phyloP scores from a whole-genome alignment of 1,139 yeast genomes.

The Debaryomyces subglobosus region DNA sequence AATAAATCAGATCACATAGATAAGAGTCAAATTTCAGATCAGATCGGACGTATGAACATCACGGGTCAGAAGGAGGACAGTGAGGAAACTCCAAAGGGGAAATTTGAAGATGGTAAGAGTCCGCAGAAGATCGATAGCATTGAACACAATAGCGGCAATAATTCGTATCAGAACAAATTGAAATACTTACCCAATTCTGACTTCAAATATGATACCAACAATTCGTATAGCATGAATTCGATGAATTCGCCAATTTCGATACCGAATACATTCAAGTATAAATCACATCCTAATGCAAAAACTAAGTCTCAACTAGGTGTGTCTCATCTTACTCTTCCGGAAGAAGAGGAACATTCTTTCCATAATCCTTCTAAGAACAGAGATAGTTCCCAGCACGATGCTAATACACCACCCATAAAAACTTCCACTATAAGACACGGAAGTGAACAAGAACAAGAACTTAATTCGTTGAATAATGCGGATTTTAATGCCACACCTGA shows the following conservation, averaged over 20 bases:
- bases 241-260: conserved; percentile 34
- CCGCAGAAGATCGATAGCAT: background rate
- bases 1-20: background rate
- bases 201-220: conserved; percentile 28
- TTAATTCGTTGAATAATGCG: background rate
- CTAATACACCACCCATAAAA: conserved; percentile 9
- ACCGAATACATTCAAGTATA: conserved; percentile 51
- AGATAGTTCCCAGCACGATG: background rate
- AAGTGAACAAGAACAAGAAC: background rate
- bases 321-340: background rate
- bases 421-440: conserved; percentile 13
- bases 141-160: conserved; percentile 7
- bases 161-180: conserved; percentile 35
- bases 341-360: background rate
- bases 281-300: conserved; percentile 50
- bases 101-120: background rate
- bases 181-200: conserved; percentile 39
- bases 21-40: background rate
- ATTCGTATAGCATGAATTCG: conserved; percentile 11
- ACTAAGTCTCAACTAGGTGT: conserved; percentile 36
- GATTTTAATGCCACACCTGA: conserved; percentile 35
- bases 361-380: background rate
- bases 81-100: background rate
- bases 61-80: background rate
- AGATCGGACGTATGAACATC: background rate